Evolutionary conservation across 176 grass and related monocot genomes (phyloP), one percentile per base, ranked within the genome.

Genomic region (bread wheat (Triticum aestivum)): DNA sequence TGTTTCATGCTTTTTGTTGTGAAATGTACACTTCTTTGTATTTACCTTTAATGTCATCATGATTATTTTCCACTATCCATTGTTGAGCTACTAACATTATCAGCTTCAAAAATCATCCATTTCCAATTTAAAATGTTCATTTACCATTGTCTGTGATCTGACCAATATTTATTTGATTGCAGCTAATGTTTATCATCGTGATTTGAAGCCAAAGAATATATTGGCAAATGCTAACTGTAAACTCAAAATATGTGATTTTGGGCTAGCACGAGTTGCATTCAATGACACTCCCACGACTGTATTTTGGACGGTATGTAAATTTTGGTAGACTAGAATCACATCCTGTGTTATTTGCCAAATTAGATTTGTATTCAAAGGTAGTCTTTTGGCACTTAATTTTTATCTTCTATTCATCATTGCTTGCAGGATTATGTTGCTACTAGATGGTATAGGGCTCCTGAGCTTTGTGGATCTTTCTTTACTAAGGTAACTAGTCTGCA

Each of bases 131-230:
- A 77, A 74, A 44, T 79, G n/a, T 11, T 84, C 21, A 68, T 84
- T 87, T 61, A 72, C 14, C 73, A 69, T 51, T 73, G 20, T 30
- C 42, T 74, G 23, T 73, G 14, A 45, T 73, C 41, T 89, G 61
- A 89, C 67, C 26, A 41, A 79, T 32, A 13, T 32, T 72, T 78
- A 74, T 90, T 21, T 90, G 74, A 54, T 42, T 94, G 90, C 93
- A 98, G 96, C 96, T 86, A 98, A 91, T 98, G 96, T 98, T 78
- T 98, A 96, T 90, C 96, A 98, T 79, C 96, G 96, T 83, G 96
- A 98, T 88, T 85, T 98, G 86, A 98, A 98, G 90, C 96, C 96
- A 68, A 98, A 98, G 85, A 98, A 98, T 87, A 98, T 98, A 91
- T 79, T 98, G 88, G 96, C 96, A 79, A 98, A 98, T 86, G 91